phyloP scores from a whole-genome alignment of 1,284 basidiomycete genomes.

The Pyrrhoderma lamaoense region DNA sequence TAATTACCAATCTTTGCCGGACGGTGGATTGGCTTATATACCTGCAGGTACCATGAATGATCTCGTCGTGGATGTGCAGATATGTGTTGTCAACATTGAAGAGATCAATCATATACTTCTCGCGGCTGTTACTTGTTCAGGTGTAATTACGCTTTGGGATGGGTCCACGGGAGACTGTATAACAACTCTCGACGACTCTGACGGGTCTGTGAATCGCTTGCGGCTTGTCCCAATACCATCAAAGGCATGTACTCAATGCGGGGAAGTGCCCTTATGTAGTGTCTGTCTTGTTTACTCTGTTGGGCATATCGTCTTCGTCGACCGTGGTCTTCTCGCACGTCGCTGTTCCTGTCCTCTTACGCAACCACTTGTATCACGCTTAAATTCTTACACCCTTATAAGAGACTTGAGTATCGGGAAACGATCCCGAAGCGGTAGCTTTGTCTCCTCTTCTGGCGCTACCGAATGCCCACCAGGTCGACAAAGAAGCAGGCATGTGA shows the following conservation, averaged over 20 bases:
- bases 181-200: constrained; percentile 47
- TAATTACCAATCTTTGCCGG: constrained; percentile 27
- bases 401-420: constrained; percentile 40
- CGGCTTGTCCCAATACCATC: constrained; percentile 43
- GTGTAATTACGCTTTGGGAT: constrained; percentile 68
- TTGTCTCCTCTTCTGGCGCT: constrained; percentile 38
- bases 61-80: constrained; percentile 43
- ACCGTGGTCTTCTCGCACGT: constrained; percentile 50
- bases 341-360: constrained; percentile 58
- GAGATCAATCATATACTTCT: constrained; percentile 46
- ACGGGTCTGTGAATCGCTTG: constrained; percentile 46
- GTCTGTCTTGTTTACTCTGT: constrained; percentile 55
- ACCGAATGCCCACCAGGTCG: constrained; percentile 34
- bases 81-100: constrained; percentile 43
- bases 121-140: constrained; percentile 55
- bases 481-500: constrained; percentile 37
- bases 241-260: constrained; percentile 58
- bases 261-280: constrained; percentile 55
- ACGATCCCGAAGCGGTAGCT: constrained; percentile 54
- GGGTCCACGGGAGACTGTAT: constrained; percentile 51
- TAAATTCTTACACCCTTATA: constrained; percentile 27
- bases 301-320: constrained; percentile 53
- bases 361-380: constrained; percentile 31
- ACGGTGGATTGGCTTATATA: constrained; percentile 26
- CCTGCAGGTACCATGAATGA: constrained; percentile 52